Percentiles rank a stretch among this genome's conserved stretches.
Conservation (phyloP, 2,329 filamentous ascomycete genomes). For the Phialophora macrospora region DNA sequence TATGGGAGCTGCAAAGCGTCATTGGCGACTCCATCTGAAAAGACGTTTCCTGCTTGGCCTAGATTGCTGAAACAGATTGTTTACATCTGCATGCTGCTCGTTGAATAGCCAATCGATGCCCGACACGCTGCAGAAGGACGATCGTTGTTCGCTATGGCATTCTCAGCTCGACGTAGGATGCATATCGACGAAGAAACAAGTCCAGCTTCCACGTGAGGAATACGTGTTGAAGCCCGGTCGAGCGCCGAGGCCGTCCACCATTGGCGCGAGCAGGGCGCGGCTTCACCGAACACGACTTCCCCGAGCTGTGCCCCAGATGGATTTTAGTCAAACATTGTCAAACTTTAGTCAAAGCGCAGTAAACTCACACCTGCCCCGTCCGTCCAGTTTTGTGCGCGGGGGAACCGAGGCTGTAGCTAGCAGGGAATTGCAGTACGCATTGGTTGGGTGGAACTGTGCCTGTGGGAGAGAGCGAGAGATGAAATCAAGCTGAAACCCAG, state of each 20-base stretch:
- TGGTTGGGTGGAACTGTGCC: neutral
- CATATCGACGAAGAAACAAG: neutral
- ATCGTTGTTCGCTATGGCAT: neutral
- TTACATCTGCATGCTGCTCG: neutral
- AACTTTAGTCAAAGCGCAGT: slow-evolving; percentile 2
- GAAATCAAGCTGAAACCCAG: neutral
- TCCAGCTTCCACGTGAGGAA: neutral
- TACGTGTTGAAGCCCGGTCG: neutral
- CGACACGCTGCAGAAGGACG: neutral
- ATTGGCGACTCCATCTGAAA: neutral
- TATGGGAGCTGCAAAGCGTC: neutral
- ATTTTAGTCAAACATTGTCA: slow-evolving; percentile 1
- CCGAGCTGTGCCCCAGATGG: neutral
- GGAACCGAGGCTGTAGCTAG: neutral
- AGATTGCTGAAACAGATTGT: neutral
- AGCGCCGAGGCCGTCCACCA: neutral
- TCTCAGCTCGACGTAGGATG: neutral
- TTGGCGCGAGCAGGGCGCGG: slow-evolving; percentile 3
- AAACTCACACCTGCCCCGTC: neutral
- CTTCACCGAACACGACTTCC: neutral
- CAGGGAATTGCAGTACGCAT: neutral
- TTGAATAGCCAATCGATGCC: slow-evolving; percentile 1
- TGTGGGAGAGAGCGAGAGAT: neutral
- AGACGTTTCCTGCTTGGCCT: neutral
- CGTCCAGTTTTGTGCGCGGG: neutral